Evolutionary conservation across 2,329 filamentous ascomycete genomes (phyloP).

Genomic region (Fusarium sp.): DNA sequence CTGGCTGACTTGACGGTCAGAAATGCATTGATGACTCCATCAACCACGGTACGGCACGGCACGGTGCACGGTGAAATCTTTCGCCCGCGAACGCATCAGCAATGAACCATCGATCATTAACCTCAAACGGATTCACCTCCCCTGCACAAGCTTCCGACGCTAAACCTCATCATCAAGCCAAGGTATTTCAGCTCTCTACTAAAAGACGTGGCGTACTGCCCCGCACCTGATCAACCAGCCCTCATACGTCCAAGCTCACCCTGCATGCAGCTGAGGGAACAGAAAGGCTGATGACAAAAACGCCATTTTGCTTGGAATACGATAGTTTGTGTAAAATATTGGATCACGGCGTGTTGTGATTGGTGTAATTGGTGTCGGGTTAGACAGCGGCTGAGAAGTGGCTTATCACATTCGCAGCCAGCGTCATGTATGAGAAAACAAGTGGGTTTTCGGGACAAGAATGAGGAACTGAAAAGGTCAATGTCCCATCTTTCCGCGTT

Average conservation of each 20-base stretch:
- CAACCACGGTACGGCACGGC: neutral
- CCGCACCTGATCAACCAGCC: neutral
- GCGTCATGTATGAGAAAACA: neutral
- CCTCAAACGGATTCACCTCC: neutral
- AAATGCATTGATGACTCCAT: neutral
- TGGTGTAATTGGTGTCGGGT: neutral
- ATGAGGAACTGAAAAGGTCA: neutral
- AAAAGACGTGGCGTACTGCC: neutral
- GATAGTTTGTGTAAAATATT: neutral
- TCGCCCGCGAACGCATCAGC: neutral
- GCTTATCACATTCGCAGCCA: neutral
- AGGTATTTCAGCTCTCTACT: constrained; percentile 5
- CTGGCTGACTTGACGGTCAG: neutral
- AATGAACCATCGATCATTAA: neutral
- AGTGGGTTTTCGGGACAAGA: neutral
- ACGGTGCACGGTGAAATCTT: neutral
- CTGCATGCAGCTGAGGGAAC: neutral
- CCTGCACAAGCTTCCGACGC: neutral
- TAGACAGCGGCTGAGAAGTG: neutral
- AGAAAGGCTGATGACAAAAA: neutral
- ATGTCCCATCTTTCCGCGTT: neutral
- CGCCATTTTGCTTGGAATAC: neutral
- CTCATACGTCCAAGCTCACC: no score
- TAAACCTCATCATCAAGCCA: neutral
- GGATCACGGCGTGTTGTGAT: neutral